Base-by-base conservation (phyloP, 345 rosid species). In the Cardamine chenopodiifolia region DNA sequence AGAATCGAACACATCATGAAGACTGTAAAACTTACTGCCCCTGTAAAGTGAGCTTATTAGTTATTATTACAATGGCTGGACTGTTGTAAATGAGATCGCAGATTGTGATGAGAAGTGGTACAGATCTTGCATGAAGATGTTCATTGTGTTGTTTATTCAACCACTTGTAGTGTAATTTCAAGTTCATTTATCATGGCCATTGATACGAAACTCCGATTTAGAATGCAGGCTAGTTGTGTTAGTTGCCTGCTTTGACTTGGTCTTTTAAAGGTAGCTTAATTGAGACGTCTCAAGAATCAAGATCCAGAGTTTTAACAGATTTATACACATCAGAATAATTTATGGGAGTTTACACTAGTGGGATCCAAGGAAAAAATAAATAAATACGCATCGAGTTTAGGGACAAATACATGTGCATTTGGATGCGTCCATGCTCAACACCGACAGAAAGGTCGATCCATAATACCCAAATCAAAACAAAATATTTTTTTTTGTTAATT, bases 1-100 rank as follows among this genome's bases (percentile, higher is more conserved):
- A 83, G 76, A 80, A 84, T 93, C 45, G 90, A 88, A 66, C 81
- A 60, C 53, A 62, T 84, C 34, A 84, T 89, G 92, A 85, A 82
- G 82, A 86, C 79, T 54, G 32, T 86, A 0, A 76, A 76, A 70
- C 71, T 63, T 47, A 70, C 45, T 82, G 77, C 85, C 4, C 64
- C 65, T 52, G 50, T 76, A 20, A 71, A 78, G 68, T 55, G 29
- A 71, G 35, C 19, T 26, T 39, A n/a, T 23, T 2, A 71, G 37
- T 37, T 50, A 22, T 5, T 20, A 40, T 29, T 25, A 75, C 34
- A 47, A 35, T 26, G 18, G 4, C 14, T 60, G 2, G 26, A 48
- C 32, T 47, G 74, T 58, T 35, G 42, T 17, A 31, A 29, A 69
- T 8, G 45, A 31, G 55, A 19, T 31, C 8, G n/a, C 7, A 18